phyloP scores from a whole-genome alignment of 768 basidiomycete genomes.

The Cubamyces sp. region DNA sequence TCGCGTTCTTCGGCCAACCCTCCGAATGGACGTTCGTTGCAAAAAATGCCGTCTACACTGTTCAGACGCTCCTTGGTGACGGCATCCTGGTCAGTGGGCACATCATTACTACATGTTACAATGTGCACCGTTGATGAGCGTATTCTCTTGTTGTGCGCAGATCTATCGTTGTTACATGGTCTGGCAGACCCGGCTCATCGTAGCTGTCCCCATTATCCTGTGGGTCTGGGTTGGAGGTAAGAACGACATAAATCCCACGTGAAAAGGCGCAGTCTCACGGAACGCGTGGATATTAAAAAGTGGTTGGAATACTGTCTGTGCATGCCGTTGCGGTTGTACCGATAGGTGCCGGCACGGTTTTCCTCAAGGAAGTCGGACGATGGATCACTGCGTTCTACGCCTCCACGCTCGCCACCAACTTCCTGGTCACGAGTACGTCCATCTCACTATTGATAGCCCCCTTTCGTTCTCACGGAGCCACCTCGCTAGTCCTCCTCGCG shows the following conservation, averaged over 20 bases:
- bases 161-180: slow-evolving; percentile 35
- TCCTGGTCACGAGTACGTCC: slow-evolving; percentile 28
- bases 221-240: slow-evolving; percentile 16
- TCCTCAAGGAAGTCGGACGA: slow-evolving; percentile 21
- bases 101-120: no score
- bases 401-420: slow-evolving; percentile 29
- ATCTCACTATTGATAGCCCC: not conserved
- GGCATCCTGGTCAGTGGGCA: slow-evolving; percentile 31
- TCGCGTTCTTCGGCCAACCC: slow-evolving; percentile 32
- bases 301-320: slow-evolving; percentile 26
- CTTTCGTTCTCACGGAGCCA: not conserved
- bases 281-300: not conserved
- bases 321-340: slow-evolving; percentile 24
- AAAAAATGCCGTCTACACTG: slow-evolving; percentile 31
- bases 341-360: slow-evolving; percentile 16
- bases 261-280: no score
- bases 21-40: slow-evolving; percentile 36
- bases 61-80: slow-evolving; percentile 37
- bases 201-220: slow-evolving; percentile 23
- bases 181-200: slow-evolving; percentile 28
- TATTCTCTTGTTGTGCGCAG: slow-evolving; percentile 1
- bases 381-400: slow-evolving; percentile 33
- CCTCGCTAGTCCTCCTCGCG: slow-evolving; percentile 27
- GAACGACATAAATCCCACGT: not conserved
- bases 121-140: no score